These are phyloP conservation scores for Daldinia grandis DNA, from an alignment of 495 filamentous ascomycete species.

Conservation along the genomic window DNA sequence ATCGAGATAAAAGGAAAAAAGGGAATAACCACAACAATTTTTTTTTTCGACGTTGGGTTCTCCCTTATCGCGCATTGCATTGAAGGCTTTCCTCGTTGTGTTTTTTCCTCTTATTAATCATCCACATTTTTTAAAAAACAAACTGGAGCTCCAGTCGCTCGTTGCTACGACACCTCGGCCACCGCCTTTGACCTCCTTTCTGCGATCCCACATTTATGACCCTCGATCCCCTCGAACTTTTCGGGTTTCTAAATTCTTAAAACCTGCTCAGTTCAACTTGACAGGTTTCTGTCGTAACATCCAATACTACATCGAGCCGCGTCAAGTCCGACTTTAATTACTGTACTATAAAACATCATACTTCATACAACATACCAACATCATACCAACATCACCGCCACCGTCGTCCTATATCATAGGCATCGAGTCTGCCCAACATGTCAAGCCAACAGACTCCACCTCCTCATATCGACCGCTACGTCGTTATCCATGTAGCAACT, in stretches of 20 bases:
- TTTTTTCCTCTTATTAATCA: slow-evolving; percentile 30
- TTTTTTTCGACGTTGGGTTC: slow-evolving; percentile 11
- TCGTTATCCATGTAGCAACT: slow-evolving; percentile 97
- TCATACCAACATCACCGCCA: background rate
- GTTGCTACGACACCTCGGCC: slow-evolving; percentile 36
- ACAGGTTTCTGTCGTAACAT: slow-evolving; percentile 22
- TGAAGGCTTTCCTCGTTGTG: slow-evolving; percentile 11
- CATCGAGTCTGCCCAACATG: slow-evolving; percentile 46
- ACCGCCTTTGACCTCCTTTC: slow-evolving; percentile 24
- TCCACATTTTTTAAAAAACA: slow-evolving; percentile 20
- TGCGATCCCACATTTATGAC: slow-evolving; percentile 24
- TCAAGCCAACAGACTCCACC: slow-evolving; percentile 55
- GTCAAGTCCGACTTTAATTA: slow-evolving; percentile 22
- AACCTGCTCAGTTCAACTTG: slow-evolving; percentile 2
- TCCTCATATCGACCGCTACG: slow-evolving; percentile 87
- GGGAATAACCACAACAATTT: slow-evolving; percentile 15
- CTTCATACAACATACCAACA: slow-evolving; percentile 3
- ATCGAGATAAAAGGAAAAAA: slow-evolving; percentile 19
- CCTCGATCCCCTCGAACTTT: slow-evolving; percentile 18
- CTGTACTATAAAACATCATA: slow-evolving; percentile 22
- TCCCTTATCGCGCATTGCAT: slow-evolving; percentile 11
- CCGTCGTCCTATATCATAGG: slow-evolving; percentile 9
- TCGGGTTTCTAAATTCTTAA: background rate
- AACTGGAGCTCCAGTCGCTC: slow-evolving; percentile 41
- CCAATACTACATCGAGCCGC: slow-evolving; percentile 15